A percentile compares a stretch with the other conserved stretches of the same genome.
Evolutionary conservation across 371 early-diverging fungal species (phyloP).

Genomic region (Chytridium lagenaria): DNA sequence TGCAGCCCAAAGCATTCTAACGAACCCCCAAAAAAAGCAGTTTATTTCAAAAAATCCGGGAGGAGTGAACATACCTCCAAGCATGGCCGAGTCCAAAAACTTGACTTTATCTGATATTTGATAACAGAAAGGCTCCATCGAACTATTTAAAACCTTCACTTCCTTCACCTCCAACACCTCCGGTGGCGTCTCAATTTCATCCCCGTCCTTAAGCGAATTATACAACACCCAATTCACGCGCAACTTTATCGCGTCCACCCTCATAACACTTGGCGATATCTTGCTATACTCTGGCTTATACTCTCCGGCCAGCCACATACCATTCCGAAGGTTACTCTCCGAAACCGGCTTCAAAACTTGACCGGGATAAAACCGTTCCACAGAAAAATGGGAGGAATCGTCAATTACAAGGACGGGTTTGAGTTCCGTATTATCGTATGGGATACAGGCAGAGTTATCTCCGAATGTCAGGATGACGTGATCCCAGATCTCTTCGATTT

Average conservation of each 20-base stretch:
- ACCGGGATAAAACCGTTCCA: conserved; percentile 33
- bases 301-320: conserved; percentile 23
- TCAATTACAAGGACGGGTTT: conserved; percentile 46
- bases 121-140: conserved; percentile 11
- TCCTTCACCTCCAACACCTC: conserved; percentile 17
- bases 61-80: no score
- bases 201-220: conserved; percentile 23
- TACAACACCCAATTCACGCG: conserved; percentile 31
- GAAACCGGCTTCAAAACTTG: conserved; percentile 4
- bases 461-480: conserved; percentile 44
- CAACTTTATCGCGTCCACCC: conserved; percentile 13
- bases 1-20: no score
- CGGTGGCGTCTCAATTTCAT: conserved; percentile 21
- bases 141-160: conserved; percentile 17
- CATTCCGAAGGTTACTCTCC: conserved; percentile 15
- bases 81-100: no score
- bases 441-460: conserved; percentile 44
- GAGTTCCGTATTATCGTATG: conserved; percentile 44
- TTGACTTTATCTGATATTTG: conserved; percentile 33
- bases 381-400: conserved; percentile 40
- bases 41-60: no score
- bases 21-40: no score
- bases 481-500: conserved; percentile 21
- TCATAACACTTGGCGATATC: background rate
- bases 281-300: background rate